Evolutionary conservation across 2,329 filamentous ascomycete species (phyloP).

Genomic region (Beauveria sp.): DNA sequence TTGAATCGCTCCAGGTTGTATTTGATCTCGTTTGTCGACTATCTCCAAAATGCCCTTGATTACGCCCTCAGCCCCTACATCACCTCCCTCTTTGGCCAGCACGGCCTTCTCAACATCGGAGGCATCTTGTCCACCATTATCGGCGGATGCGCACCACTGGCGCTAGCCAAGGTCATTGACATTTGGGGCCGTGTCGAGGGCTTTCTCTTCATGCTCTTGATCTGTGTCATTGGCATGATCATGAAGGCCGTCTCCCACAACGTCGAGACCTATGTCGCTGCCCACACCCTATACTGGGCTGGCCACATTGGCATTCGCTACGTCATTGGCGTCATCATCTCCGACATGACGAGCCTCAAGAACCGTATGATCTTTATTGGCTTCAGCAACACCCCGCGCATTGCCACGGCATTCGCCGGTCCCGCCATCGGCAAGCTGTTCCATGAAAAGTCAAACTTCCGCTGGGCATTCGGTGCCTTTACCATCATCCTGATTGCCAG

Average conservation of each 20-base stretch:
- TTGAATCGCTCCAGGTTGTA: slow-evolving; percentile 25
- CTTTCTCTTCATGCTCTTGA: slow-evolving; percentile 33
- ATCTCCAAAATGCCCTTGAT: slow-evolving; percentile 28
- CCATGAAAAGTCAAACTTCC: slow-evolving; percentile 30
- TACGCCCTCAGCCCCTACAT: slow-evolving; percentile 55
- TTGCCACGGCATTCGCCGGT: slow-evolving; percentile 38
- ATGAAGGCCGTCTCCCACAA: slow-evolving; percentile 56
- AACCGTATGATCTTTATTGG: slow-evolving; percentile 38
- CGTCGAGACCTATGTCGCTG: slow-evolving; percentile 51
- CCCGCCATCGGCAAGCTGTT: slow-evolving; percentile 32
- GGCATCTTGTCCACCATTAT: slow-evolving; percentile 49
- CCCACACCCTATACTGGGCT: slow-evolving; percentile 56
- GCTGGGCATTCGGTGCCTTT: slow-evolving; percentile 53
- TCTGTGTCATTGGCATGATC: slow-evolving; percentile 46
- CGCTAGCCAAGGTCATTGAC: slow-evolving; percentile 41
- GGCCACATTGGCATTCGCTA: slow-evolving; percentile 39
- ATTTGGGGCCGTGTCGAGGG: slow-evolving; percentile 41
- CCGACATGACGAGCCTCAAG: slow-evolving; percentile 34
- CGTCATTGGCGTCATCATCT: slow-evolving; percentile 33
- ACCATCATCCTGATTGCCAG: slow-evolving; percentile 53
- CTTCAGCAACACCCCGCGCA: slow-evolving; percentile 35
- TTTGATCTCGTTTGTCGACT: slow-evolving; percentile 31
- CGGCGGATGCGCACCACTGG: slow-evolving; percentile 29
- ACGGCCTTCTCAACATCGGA: slow-evolving; percentile 58
- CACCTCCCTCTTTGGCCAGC: slow-evolving; percentile 53